A percentile compares a stretch with the other conserved stretches of the same genome.
Evolutionary conservation across 768 basidiomycete species (phyloP).

Genomic region (Tylopilus felleus): DNA sequence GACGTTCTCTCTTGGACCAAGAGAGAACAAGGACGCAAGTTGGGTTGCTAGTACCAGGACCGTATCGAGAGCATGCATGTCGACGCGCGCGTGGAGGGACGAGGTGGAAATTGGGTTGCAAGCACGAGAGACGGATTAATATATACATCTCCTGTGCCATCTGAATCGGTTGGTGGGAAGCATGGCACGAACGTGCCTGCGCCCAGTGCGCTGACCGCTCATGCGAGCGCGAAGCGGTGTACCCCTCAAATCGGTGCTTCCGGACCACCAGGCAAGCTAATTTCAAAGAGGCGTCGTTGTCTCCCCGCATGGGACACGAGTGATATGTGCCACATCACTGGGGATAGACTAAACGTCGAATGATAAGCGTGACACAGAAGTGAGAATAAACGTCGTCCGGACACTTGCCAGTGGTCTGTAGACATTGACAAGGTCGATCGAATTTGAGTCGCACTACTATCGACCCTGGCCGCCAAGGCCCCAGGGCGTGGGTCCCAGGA

Average conservation of each 20-base stretch:
- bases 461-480: not conserved
- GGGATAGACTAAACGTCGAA: not conserved
- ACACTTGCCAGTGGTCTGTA: no score
- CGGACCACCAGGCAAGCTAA: not conserved
- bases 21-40: conserved; percentile 3
- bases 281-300: no score
- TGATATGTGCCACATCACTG: not conserved
- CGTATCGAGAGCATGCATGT: conserved; percentile 6
- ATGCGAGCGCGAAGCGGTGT: not conserved
- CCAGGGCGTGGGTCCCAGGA: not conserved
- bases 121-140: not conserved
- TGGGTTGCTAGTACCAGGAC: not conserved
- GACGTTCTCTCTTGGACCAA: not conserved
- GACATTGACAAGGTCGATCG: not conserved
- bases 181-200: not conserved
- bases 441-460: not conserved
- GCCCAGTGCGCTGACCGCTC: no score
- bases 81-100: not conserved
- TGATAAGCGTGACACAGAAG: not conserved
- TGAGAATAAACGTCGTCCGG: not conserved
- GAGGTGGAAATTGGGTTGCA: not conserved
- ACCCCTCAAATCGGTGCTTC: not conserved
- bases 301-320: not conserved
- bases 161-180: not conserved
- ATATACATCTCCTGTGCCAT: not conserved